Percentiles rank a stretch among this genome's conserved stretches.
These are phyloP conservation scores for Porodaedalea pini DNA, from an alignment of 1,284 basidiomycete species.

Conservation along the genomic window DNA sequence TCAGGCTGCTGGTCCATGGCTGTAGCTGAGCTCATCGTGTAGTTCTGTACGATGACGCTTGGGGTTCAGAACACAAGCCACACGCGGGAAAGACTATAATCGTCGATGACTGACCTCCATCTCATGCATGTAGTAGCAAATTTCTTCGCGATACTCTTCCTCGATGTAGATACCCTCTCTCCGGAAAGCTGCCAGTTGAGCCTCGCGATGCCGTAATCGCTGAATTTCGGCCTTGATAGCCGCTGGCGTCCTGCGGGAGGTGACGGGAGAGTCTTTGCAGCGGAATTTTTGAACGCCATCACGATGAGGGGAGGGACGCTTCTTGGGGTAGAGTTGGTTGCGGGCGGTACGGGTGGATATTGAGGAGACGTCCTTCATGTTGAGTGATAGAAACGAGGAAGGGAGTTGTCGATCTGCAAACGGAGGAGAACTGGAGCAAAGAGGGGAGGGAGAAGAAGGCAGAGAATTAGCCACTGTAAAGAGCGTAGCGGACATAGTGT, in stretches of 20 bases:
- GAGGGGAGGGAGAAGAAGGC: conserved; percentile 13
- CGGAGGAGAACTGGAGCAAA: conserved; percentile 19
- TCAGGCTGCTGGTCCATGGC: conserved; percentile 99
- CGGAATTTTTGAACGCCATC: conserved; percentile 65
- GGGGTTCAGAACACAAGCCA: conserved; percentile 2
- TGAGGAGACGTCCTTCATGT: conserved; percentile 73
- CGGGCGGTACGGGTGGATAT: conserved; percentile 56
- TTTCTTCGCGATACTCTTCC: conserved; percentile 94
- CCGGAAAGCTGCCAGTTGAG: conserved; percentile 61
- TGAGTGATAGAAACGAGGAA: conserved; percentile 30
- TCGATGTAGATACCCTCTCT: conserved; percentile 74
- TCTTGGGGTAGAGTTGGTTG: conserved; percentile 70
- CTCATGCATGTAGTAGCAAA: conserved; percentile 88
- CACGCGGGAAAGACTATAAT: background rate
- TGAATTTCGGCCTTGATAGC: conserved; percentile 54
- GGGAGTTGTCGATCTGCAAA: conserved; percentile 26
- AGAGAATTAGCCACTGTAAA: conserved; percentile 20
- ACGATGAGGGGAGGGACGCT: conserved; percentile 64
- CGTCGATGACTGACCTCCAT: conserved; percentile 82
- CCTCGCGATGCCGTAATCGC: conserved; percentile 64
- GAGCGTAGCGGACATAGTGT: conserved; percentile 19
- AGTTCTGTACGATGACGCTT: conserved; percentile 46
- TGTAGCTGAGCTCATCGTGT: conserved; percentile 84
- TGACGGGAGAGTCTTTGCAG: conserved; percentile 48
- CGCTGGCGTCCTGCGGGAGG: conserved; percentile 58